phyloP scores from a whole-genome alignment of 805 yeast genomes.

The Myxozyma melibiosi region DNA sequence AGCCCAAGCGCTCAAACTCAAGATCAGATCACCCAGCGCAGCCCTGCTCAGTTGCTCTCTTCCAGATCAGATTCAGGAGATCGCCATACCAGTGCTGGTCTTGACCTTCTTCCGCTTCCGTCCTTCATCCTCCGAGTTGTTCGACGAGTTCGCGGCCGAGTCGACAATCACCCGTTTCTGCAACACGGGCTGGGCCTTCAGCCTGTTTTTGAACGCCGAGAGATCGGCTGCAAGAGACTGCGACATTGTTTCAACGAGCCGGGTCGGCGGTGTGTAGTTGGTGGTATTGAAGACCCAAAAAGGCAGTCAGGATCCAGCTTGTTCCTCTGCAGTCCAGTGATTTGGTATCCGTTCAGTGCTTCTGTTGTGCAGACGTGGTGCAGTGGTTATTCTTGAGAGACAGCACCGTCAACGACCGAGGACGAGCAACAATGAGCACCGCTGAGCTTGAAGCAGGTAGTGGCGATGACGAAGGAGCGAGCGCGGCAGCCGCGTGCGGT shows the following conservation, averaged over 20 bases:
- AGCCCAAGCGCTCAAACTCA: no score
- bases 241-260: constrained; percentile 1
- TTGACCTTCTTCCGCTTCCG: constrained; percentile 26
- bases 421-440: no score
- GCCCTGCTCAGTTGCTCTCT: no score
- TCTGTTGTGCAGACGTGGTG: no score
- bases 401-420: no score
- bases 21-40: no score
- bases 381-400: no score
- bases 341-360: no score
- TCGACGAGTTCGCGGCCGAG: constrained; percentile 14
- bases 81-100: constrained; percentile 24
- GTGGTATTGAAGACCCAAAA: background rate
- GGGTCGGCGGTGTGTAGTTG: no score
- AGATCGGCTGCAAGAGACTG: constrained; percentile 55
- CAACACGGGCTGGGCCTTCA: constrained; percentile 60
- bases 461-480: background rate
- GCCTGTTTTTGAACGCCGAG: constrained; percentile 64
- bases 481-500: background rate
- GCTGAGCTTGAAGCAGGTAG: background rate
- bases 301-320: no score
- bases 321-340: no score
- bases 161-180: constrained; percentile 19
- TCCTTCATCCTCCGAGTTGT: constrained; percentile 17
- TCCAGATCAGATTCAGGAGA: no score